Evolutionary conservation across 129 eudicot genomes (phyloP), one percentile per base, ranked within the genome.

Genomic region (Pulicaria dysenterica): DNA sequence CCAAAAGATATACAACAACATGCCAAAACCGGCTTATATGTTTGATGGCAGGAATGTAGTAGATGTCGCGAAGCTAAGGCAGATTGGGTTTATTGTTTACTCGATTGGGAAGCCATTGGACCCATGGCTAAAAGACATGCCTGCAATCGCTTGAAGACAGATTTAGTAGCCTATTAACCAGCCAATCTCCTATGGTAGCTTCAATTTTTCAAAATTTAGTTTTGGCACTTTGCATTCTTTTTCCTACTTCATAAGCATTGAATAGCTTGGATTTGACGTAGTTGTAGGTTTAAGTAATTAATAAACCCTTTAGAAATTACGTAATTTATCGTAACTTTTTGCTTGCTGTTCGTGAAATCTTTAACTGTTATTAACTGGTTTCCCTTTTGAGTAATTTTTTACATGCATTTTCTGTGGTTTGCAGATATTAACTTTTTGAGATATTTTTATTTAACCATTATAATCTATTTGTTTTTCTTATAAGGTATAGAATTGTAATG

Each of bases 71-170:
- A 83, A 80, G 82, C 45, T 83, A 40, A 73, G 91, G 58, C 31
- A 74, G 12, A 86, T 86, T 51, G 91, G 91, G 61, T 86, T 86
- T 63, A 83, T 83, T 47, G 91, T 86, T 50, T 86, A 83, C 82
- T 80, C 85, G 19, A 86, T 86, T 34, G 91, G 91, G 37, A 86
- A 83, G 75, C 91, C 91, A 7, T 79, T 86, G 79, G 91, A 86
- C 77, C 74, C 83, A 4, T 86, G 87, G 87, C 72, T 86, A 15
- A 86, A 83, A 67, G 85, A 83, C 78, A 82, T 86, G 87, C 79
- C 91, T 73, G 85, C 87, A 24, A 59, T 82, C 41, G 80, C 75
- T 36, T 84, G 74, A 76, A 64, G 74, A 71, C 47, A 59, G 55
- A 24, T 17, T 49, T 16, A 24, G 31, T 24, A 24, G 31, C 31